Evolutionary conservation across 1,284 basidiomycete species (phyloP).

Genomic region (Microbotryomycetes sp.): DNA sequence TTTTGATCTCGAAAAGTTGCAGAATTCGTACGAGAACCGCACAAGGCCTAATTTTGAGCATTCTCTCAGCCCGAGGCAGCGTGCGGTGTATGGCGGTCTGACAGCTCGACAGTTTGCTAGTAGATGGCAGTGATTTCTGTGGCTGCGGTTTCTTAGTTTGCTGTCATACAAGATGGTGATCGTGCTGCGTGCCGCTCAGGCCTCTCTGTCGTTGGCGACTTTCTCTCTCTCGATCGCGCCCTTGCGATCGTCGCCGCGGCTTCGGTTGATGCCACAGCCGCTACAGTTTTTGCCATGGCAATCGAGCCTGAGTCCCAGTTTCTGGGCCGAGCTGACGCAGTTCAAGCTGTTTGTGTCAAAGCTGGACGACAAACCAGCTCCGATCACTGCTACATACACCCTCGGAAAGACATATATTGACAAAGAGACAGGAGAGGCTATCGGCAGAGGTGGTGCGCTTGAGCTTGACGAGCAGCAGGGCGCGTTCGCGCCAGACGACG

Average conservation of each 20-base stretch:
- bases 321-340: conserved; percentile 85
- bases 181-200: background rate
- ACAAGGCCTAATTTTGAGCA: no score
- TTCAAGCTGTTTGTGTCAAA: conserved; percentile 87
- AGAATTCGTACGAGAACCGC: no score
- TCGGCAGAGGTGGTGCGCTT: conserved; percentile 34
- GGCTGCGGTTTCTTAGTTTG: no score
- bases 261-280: no score
- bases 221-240: background rate
- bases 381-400: conserved; percentile 61
- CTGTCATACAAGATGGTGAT: background rate
- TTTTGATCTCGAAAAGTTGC: no score
- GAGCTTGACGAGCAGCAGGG: conserved; percentile 35
- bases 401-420: conserved; percentile 66
- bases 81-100: no score
- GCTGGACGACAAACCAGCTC: conserved; percentile 65
- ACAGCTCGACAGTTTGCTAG: no score
- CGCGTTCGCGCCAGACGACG: conserved; percentile 47
- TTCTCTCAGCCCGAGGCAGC: no score
- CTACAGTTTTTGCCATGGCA: conserved; percentile 67
- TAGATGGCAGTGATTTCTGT: no score
- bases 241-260: background rate
- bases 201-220: background rate
- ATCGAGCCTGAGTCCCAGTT: conserved; percentile 77
- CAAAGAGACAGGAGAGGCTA: conserved; percentile 53